Evolutionary conservation across 805 yeast species (phyloP), one percentile per base, ranked within the genome.

Genomic region (Spathaspora gorwiae): DNA sequence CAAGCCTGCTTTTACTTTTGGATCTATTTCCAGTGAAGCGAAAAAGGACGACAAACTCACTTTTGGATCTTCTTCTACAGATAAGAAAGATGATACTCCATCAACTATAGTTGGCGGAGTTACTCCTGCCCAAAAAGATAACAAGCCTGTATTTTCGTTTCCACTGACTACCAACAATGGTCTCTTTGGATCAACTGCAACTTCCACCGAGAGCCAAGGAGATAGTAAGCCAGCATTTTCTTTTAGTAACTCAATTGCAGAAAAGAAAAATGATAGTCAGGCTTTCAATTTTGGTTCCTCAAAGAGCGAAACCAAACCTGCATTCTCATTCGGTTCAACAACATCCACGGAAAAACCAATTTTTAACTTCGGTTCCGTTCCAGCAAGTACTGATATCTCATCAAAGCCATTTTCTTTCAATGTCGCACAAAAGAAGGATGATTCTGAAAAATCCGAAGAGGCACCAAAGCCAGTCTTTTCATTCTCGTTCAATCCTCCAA

Each of bases 401-500:
- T 24, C 49, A 11, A 41, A 41, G 6, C 52, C 40, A 8, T 42
- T 32, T 6, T 5, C 38, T 8, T 19, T 30, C 26, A 31, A 11
- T n/a, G 13, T 37, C 11, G 43, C 12, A 24, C 45, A 44, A 30
- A 47, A 43, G 14, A 40, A 42, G n/a, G 45, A 36, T 26, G 41
- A 44, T 33, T 12, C 38, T 11, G 24, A 27, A 35, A 19, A 11
- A 31, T 26, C 43, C 15, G 12, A 27, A 32, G 32, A 29, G 5
- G 9, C 49, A 42, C 51, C 50, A n/a, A 39, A 44, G 39, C 51
- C 51, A n/a, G 34, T 56, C 24, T 63, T 63, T 49, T 38, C 54
- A 13, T 64, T 62, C 61, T 64, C 54, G 61, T 69, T 36, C 32
- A 49, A 53, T 29, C 36, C 61, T 19, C 27, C 55, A 13, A 35